Evolutionary conservation across 1,284 basidiomycete genomes (phyloP), one percentile per base, ranked within the genome.

Genomic region (Fomitopsis schrenkii): DNA sequence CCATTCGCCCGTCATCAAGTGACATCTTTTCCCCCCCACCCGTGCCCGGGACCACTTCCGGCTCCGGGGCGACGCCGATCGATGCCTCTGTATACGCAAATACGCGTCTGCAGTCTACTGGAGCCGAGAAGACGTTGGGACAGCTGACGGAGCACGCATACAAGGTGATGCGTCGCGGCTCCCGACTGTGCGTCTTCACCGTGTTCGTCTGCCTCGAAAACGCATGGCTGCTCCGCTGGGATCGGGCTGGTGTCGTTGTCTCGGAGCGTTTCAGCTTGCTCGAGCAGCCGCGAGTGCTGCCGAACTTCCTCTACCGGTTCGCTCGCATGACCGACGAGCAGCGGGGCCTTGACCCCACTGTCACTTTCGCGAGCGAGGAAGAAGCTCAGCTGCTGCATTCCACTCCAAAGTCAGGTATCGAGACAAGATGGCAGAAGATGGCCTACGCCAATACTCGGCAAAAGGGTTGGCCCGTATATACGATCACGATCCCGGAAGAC

Each of bases 251-350:
- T 14, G 44, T 26, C 9, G 52, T 64, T 22, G 60, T 60, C 9
- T 56, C 59, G 1, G 56, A 58, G 36, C 14, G 36, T 2, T 65
- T 65, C 35, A 35, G 57, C 28, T 19, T 63, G 26, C 48, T 54
- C 10, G 14, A 46, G 3, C 12, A 61, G 6, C 57, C 61, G 1
- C 36, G 58, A 8, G 12, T 57, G 17, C 60, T 65, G 4, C 61
- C 58, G 35, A 22, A 57, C 5, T 65, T 65, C 48, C 41, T 62
- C 22, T 65, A 62, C 60, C 50, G 50, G 8, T 63, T 65, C 26
- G 28, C 64, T 1, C 22, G 58, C 5, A 17, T 58, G 4, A 60
- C 62, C 1, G 52, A 62, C 40, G 40, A 41, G 8, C 55, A 38
- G 5, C 59, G 58, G 1, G 62, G 64, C 1, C 56, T 59, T 38